Evolutionary conservation across 805 yeast genomes (phyloP).

Genomic region (Candida fluviatilis): DNA sequence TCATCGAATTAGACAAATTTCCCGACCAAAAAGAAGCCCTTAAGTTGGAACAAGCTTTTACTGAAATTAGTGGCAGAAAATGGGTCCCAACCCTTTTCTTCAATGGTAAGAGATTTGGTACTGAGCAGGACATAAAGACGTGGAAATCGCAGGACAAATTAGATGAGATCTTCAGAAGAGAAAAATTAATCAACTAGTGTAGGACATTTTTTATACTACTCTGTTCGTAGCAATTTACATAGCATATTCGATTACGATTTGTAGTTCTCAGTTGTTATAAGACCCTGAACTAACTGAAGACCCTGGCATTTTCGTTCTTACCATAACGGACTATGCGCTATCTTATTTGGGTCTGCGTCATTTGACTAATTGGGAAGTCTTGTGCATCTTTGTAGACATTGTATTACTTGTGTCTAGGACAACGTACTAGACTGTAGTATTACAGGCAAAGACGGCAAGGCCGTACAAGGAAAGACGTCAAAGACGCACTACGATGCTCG

Average conservation of each 20-base stretch:
- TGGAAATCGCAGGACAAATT: slow-evolving; percentile 32
- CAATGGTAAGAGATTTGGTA: slow-evolving; percentile 56
- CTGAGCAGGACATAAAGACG: slow-evolving; percentile 45
- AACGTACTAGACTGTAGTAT: too few species aligned
- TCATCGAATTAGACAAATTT: slow-evolving; percentile 61
- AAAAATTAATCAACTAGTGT: slow-evolving; percentile 7
- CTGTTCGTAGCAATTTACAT: background rate
- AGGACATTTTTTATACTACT: too few species aligned
- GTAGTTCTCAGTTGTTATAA: too few species aligned
- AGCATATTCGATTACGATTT: background rate
- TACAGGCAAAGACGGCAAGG: too few species aligned
- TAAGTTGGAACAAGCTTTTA: slow-evolving; percentile 52
- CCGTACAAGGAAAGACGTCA: too few species aligned
- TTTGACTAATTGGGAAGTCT: too few species aligned
- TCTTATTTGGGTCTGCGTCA: too few species aligned
- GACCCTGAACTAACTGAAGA: background rate
- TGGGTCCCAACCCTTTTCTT: slow-evolving; percentile 71
- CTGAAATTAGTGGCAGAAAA: slow-evolving; percentile 52
- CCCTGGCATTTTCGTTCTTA: background rate
- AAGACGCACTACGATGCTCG: too few species aligned
- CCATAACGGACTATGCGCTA: too few species aligned
- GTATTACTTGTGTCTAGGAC: too few species aligned
- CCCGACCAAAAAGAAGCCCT: slow-evolving; percentile 45
- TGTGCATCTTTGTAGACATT: too few species aligned
- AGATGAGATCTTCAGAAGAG: slow-evolving; percentile 26